These are phyloP conservation scores for Ustilago lituana DNA, from an alignment of 1,284 basidiomycete genomes.

Conservation along the genomic window DNA sequence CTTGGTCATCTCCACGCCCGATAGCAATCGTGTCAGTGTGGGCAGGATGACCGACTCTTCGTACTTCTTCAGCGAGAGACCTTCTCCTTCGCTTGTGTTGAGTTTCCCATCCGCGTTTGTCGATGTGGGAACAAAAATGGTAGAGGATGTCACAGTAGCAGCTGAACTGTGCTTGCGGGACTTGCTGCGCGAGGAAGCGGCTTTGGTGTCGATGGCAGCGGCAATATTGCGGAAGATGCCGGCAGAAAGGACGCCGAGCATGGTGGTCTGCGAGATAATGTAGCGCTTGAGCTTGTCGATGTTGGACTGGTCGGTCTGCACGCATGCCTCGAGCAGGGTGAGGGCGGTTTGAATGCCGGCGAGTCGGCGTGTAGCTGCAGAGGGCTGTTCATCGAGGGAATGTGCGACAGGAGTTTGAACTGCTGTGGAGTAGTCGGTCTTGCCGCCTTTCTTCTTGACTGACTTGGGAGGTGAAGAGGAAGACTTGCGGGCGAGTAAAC, in stretches of 20 bases:
- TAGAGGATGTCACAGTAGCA: slow-evolving; percentile 14
- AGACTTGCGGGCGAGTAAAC: slow-evolving; percentile 27
- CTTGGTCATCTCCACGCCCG: slow-evolving; percentile 25
- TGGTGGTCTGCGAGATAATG: slow-evolving; percentile 40
- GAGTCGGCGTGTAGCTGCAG: slow-evolving; percentile 30
- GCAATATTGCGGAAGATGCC: slow-evolving; percentile 47
- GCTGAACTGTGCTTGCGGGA: slow-evolving; percentile 14
- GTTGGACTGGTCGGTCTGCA: slow-evolving; percentile 21
- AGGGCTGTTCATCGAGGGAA: slow-evolving; percentile 36
- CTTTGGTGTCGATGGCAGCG: slow-evolving; percentile 27
- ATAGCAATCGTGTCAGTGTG: slow-evolving; percentile 19
- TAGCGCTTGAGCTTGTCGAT: slow-evolving; percentile 47
- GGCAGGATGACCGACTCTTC: slow-evolving; percentile 35
- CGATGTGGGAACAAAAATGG: slow-evolving; percentile 29
- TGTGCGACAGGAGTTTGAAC: slow-evolving; percentile 6
- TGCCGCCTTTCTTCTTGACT: slow-evolving; percentile 34
- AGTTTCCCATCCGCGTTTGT: too few relatives aligned
- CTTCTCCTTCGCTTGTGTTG: not conserved
- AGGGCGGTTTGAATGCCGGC: slow-evolving; percentile 31
- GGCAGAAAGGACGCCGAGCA: slow-evolving; percentile 47
- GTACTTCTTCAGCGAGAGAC: slow-evolving; percentile 20
- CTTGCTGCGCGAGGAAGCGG: slow-evolving; percentile 6
- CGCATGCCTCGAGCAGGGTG: slow-evolving; percentile 42
- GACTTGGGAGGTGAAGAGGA: slow-evolving; percentile 8
- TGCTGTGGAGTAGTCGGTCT: not conserved